phyloP scores from a whole-genome alignment of 2,329 filamentous ascomycete genomes.

The Trichoderma sp. region DNA sequence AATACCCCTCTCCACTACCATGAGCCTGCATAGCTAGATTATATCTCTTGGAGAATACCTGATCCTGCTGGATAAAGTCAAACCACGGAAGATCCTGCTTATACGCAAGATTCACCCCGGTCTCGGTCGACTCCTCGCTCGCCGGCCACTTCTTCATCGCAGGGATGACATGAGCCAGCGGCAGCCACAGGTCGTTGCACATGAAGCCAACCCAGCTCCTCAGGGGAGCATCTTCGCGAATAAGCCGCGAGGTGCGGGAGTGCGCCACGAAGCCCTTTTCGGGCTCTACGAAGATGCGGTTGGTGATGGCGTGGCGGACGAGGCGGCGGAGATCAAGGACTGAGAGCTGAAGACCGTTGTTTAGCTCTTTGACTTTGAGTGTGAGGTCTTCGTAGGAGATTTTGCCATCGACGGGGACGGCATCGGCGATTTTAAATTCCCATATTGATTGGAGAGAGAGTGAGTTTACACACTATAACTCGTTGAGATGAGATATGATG shows the following conservation, averaged over 20 bases:
- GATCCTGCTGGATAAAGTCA: constrained; percentile 37
- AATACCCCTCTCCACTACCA: constrained; percentile 33
- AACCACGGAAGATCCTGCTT: constrained; percentile 35
- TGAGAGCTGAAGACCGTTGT: constrained; percentile 45
- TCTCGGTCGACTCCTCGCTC: constrained; percentile 42
- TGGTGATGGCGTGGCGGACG: constrained; percentile 44
- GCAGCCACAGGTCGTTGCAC: constrained; percentile 38
- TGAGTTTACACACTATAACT: constrained; percentile 33
- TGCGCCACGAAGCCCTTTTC: constrained; percentile 45
- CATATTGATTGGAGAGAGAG: constrained; percentile 39
- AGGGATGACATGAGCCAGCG: constrained; percentile 38
- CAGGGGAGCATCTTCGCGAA: constrained; percentile 37
- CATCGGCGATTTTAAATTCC: constrained; percentile 38
- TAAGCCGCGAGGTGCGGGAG: constrained; percentile 39
- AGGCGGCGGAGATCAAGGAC: constrained; percentile 40
- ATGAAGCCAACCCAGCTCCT: constrained; percentile 40
- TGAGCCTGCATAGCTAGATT: constrained; percentile 40
- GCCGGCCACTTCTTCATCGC: constrained; percentile 43
- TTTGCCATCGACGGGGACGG: constrained; percentile 35
- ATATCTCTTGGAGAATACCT: constrained; percentile 35
- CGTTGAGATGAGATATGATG: neutral
- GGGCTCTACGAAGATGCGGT: constrained; percentile 46
- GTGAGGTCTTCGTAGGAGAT: constrained; percentile 38
- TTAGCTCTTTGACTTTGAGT: constrained; percentile 39
- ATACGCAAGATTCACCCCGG: constrained; percentile 38